Evolutionary conservation across 1,139 yeast genomes (phyloP), one percentile per base, ranked within the genome.

Genomic region (Arxiozyma slooffiae): DNA sequence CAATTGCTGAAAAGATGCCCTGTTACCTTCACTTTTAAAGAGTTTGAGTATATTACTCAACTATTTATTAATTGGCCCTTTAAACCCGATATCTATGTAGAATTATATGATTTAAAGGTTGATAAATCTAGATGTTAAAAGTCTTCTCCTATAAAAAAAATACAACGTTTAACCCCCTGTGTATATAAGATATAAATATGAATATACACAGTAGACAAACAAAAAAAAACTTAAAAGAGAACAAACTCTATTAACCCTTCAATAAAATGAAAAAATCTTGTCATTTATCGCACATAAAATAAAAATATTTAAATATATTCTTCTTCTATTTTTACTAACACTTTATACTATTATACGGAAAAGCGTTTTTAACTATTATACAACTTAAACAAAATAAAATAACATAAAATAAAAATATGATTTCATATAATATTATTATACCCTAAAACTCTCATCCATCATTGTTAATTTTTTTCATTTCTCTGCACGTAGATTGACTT

Each of bases 31-130:
- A 70, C 79, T 0, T 62, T 71, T 6, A 77, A 76, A 1, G 94
- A 88, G 20, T 72, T 83, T 54, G 54, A 71, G 7, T 59, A 64
- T 6, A 63, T 90, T 8, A 73, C 81, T 4, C 66, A 75, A 5
- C 73, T 70, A 3, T 86, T 83, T 62, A 76, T 74, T 45, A 63
- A 69, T 22, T 90, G 97, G 97, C 94, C 97, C 0, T 90, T 89
- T 71, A 88, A 82, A 66, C 97, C 97, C 0, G 76, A 76, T 46
- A 48, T 48, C n/a, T 48, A 48, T 42, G n/a, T 43, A 22, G 50
- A 48, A 37, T 23, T 40, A 18, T 41, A 40, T 41, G 48, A 46
- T 46, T n/a, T 46, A 17, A 46, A 46, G 9, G 24, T 30, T 21
- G 48, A 46, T 20, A 45, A 46, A 26, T 24, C 36, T 30, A 30